Base-by-base conservation (phyloP, 345 rosid genomes). In the Pistacia integerrima region DNA sequence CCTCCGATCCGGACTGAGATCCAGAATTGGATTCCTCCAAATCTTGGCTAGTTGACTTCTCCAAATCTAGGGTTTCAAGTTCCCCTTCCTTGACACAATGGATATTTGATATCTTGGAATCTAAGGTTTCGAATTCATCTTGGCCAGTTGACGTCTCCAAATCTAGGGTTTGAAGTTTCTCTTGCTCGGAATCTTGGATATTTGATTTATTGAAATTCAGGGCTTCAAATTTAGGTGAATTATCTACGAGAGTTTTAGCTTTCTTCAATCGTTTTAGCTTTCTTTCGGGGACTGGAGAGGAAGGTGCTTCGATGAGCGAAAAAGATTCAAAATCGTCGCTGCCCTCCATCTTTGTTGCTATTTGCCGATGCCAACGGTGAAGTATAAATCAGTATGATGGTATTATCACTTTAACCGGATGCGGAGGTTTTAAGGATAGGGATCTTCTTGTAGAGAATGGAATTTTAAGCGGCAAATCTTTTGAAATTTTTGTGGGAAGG, bases 261-360 rank as follows among this genome's bases (percentile, higher is more conserved):
- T 81, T 90, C 84, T 85, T 93, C 74, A 95, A 79, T 82, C 96
- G 93, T 76, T 92, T 87, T 38, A 95, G 89, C 88, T 82, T 88
- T 60, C 90, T 83, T 36, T 69, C 84, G 2, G 82, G 82, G 70
- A 80, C 70, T 0, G 88, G 88, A 70, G 88, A 82, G 52, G 88
- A 80, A 48, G 84, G 73, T 46, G 75, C 64, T n/a, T 86, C 88
- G 16, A 85, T 18, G 10, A 86, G 91, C 14, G 89, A 82, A 79
- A 79, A 77, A 28, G 76, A 85, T 54, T 83, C 84, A 11, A 88
- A 65, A 72, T 85, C 89, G 56, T 84, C 85, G 60, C 88, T 88
- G 79, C 69, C 83, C 44, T 36, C 81, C 97, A 95, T 93, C 62
- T 79, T 77, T 28, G 69, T 38, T 59, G 36, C 60, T 58, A 67